Base-by-base conservation (phyloP, 495 filamentous ascomycete species). In the Xylaria intraflava region DNA sequence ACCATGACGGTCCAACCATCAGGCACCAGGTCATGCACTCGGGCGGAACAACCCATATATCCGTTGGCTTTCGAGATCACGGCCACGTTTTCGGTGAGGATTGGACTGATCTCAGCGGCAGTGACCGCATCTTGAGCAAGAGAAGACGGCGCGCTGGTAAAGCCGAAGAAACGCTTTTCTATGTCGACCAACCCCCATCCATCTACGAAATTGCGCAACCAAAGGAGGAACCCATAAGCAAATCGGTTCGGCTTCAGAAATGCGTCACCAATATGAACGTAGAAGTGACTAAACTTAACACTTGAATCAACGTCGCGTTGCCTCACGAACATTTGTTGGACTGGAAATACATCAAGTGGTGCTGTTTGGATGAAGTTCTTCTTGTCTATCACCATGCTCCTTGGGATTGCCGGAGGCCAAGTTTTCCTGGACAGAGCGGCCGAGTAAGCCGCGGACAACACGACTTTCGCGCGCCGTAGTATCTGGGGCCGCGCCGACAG, bases 171-270 rank as follows among this genome's bases (percentile, higher is more conserved):
- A 22, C 14, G 19, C 19, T 11, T 20, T 42, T 22, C 17, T 20
- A 19, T 17, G 1, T 42, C 39, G 12, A 42, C 6, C 6, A 22
- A 3, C 6, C 10, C 3, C 19, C 9, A 24, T 10, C 1, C 17
- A 9, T 8, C 2, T 20, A 19, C 39, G 9, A 42, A 24, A 17
- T 17, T 22, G 7, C 14, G 16, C 6, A 55, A 16, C 8, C 22
- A 55, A 35, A 47, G 51, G 14, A 55, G 22, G n/a, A 55, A 55
- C 2, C 51, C 51, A 11, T 43, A n/a, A 23, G 44, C 35, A 27
- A 55, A 55, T 33, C 17, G 51, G 12, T 55, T 24, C 10, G 51
- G 51, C 29, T 41, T 41, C 3, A 55, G 51, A 2, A 55, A 44
- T 6, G 33, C 51, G 22, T 55, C 51, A 0, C 43, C 44, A 6